These are phyloP conservation scores for Breviolum minutum DNA, from an alignment of 73 alveolate species.

Conservation along the genomic window DNA sequence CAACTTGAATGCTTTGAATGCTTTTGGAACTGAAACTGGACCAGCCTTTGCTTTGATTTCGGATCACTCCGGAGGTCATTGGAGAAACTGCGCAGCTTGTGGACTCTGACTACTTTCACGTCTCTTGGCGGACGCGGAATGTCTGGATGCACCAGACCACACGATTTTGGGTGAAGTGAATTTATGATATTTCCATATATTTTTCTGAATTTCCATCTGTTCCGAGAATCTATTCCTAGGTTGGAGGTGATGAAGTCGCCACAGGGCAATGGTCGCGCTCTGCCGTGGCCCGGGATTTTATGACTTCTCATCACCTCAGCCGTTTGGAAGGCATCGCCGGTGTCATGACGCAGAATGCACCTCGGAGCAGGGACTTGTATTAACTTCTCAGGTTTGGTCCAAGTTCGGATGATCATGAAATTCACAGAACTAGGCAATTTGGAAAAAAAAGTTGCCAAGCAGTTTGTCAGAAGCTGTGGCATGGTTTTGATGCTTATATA, in stretches of 20 bases:
- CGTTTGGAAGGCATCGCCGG: conserved; percentile 35
- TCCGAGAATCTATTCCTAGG: background rate
- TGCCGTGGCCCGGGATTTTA: background rate
- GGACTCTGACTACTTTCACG: conserved; percentile 22
- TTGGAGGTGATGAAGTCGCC: conserved; percentile 42
- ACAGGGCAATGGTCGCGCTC: conserved; percentile 21
- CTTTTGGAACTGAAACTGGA: too few relatives aligned
- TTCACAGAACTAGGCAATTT: too few relatives aligned
- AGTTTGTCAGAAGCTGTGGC: too few relatives aligned
- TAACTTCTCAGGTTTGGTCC: background rate
- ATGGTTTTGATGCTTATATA: too few relatives aligned
- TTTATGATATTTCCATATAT: background rate
- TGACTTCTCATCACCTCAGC: background rate
- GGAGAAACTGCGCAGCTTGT: conserved; percentile 21
- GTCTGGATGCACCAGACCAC: background rate
- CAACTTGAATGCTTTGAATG: too few relatives aligned
- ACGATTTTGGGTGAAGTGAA: background rate
- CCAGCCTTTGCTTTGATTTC: background rate
- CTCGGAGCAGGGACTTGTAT: background rate
- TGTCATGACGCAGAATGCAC: conserved; percentile 8
- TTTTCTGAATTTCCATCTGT: background rate
- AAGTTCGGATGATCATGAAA: background rate
- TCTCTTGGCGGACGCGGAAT: background rate
- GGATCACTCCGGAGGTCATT: conserved; percentile 7
- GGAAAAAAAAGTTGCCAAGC: too few relatives aligned